Evolutionary conservation across 2,329 filamentous ascomycete genomes (phyloP), one percentile per base, ranked within the genome.

Genomic region (Claviceps capensis): DNA sequence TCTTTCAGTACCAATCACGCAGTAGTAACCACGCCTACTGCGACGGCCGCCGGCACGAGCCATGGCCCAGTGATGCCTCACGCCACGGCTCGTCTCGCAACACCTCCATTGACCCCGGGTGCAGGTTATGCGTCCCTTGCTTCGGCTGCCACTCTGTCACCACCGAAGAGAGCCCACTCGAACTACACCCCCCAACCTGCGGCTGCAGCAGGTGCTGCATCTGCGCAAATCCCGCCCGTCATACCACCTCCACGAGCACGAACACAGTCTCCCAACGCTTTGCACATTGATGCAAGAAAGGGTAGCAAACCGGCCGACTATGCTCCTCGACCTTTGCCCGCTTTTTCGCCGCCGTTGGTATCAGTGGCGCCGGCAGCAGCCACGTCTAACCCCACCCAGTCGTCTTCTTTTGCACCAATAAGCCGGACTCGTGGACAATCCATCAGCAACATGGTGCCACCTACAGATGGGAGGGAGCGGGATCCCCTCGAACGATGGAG

Each of bases 401-500:
- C 61, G 1, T 38, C 59, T 5, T 17, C 17, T 38, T 59, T 67
- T 50, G 62, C 62, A 6, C 61, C 69, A 5, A 58, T 61, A 19
- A 59, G 67, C 16, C 71, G 77, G 19, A 66, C 71, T 13, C 71
- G 79, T 50, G 76, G 74, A 1, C 69, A 75, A 50, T 82, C 79
- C 3, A 69, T 79, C 52, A 71, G 69, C 30, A 79, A 79, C 58
- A 73, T 82, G 56, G 72, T 84, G 40, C 69, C 76, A 8, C 82
- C 82, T 1, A 82, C 75, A 1, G 81, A 85, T 63, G 82, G 82
- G 1, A 77, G 78, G 19, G 79, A 85, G 60, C 69, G 81, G 17
- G 93, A 98, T 68, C 81, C 83, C 2, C 72, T 98, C 6, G 78
- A 95, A 64, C 78, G 93, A 58, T 98, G 93, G 93, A 89, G 86